Base-by-base conservation (phyloP, 345 rosid genomes). In the Cardamine occulta region DNA sequence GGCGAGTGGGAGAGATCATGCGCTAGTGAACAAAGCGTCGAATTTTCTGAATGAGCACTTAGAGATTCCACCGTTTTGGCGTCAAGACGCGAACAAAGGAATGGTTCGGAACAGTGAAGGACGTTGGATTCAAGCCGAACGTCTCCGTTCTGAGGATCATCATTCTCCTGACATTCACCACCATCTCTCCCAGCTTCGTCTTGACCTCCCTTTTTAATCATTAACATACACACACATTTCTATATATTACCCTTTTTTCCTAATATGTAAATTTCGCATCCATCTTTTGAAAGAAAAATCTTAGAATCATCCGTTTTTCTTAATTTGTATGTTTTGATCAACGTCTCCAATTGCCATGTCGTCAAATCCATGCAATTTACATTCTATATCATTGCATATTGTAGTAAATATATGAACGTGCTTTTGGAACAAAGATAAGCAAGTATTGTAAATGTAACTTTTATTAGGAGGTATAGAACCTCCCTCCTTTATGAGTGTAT, bases 71-170 rank as follows among this genome's bases (percentile, higher is more conserved):
- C 98, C 96, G 8, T 80, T 39, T 48, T 90, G 98, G 98, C 78
- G 91, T 79, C 98, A 93, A 77, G 86, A 84, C 11, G 86, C 83
- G 35, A 93, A 93, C 78, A 93, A 93, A 71, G 97, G 98, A 44
- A 82, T 90, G 86, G 64, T 89, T 1, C 78, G 88, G 76, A 81
- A 80, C 66, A 48, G 77, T 12, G 93, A 89, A 2, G 98, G 92
- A 5, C 93, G 93, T 31, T 89, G 96, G 98, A 68, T 86, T 66
- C 95, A 86, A 76, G 86, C 88, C 7, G 98, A 90, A 34, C 80
- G 97, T 5, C 88, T 88, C 0, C 83, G 81, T n/a, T 80, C 87
- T 21, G 89, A 88, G 21, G 98, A 88, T 72, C 95, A 88, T 56
- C 93, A 87, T 61, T 87, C 85, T 0, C 68, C 78, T 1, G 85